These are phyloP conservation scores for Phytophthora rubi DNA, from an alignment of 352 stramenopile genomes.

Conservation along the genomic window DNA sequence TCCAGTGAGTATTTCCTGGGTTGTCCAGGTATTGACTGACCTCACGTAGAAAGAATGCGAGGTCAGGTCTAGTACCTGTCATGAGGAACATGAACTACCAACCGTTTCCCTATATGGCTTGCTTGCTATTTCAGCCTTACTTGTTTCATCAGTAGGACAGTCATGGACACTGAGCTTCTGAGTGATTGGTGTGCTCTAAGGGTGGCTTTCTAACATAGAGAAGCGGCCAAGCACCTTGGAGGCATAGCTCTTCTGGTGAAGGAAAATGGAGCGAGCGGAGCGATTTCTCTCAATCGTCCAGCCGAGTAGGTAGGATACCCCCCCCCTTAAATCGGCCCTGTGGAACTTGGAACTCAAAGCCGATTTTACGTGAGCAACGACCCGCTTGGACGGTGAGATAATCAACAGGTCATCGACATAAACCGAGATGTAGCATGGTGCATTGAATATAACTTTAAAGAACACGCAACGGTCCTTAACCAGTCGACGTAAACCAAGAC, in stretches of 20 bases:
- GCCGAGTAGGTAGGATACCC: background rate
- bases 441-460: slow-evolving; percentile 17
- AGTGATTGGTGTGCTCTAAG: background rate
- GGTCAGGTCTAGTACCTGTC: background rate
- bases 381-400: background rate
- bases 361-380: background rate
- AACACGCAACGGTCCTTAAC: slow-evolving; percentile 11
- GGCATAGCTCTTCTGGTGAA: no score
- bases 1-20: background rate
- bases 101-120: background rate
- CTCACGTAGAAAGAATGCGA: background rate
- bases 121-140: background rate
- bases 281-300: background rate
- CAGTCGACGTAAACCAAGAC: slow-evolving; percentile 6
- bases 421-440: slow-evolving; percentile 9
- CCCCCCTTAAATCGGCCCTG: background rate
- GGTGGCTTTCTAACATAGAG: background rate
- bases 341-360: background rate
- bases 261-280: no score
- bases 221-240: background rate
- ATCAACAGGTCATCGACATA: slow-evolving; percentile 13
- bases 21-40: background rate
- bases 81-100: background rate
- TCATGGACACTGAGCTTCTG: background rate
- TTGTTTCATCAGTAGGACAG: background rate